Evolutionary conservation across 2,329 filamentous ascomycete species (phyloP).

Genomic region (Colletotrichum orchidophilum): DNA sequence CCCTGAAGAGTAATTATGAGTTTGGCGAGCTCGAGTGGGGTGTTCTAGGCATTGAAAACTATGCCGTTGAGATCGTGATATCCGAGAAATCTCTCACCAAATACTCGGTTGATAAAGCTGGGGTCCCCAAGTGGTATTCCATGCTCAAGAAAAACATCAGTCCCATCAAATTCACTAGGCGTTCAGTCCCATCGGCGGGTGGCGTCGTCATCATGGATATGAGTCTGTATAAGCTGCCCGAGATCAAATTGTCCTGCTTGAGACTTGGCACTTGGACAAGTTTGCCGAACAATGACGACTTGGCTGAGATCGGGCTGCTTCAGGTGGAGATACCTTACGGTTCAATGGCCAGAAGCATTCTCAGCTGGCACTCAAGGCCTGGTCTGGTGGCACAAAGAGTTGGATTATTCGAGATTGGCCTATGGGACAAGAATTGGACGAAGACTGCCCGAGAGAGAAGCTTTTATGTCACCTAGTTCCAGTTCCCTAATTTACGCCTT

Average conservation of each 20-base stretch:
- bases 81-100: background rate
- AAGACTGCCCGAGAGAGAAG: background rate
- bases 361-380: background rate
- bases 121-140: background rate
- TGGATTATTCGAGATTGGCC: background rate
- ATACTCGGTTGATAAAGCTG: background rate
- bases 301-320: background rate
- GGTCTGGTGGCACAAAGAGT: background rate
- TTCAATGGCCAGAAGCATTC: background rate
- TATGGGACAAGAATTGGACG: background rate
- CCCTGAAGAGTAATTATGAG: background rate
- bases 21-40: background rate
- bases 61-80: background rate
- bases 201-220: background rate
- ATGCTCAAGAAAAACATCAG: background rate
- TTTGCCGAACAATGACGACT: background rate
- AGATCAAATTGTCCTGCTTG: background rate
- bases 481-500: background rate
- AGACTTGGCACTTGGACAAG: background rate
- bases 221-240: background rate
- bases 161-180: background rate
- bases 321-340: background rate
- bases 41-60: background rate
- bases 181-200: background rate
- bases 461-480: background rate